Evolutionary conservation across 192 early-diverging fungal species (phyloP), one percentile per base, ranked within the genome.

Genomic region (Backusella westeae): DNA sequence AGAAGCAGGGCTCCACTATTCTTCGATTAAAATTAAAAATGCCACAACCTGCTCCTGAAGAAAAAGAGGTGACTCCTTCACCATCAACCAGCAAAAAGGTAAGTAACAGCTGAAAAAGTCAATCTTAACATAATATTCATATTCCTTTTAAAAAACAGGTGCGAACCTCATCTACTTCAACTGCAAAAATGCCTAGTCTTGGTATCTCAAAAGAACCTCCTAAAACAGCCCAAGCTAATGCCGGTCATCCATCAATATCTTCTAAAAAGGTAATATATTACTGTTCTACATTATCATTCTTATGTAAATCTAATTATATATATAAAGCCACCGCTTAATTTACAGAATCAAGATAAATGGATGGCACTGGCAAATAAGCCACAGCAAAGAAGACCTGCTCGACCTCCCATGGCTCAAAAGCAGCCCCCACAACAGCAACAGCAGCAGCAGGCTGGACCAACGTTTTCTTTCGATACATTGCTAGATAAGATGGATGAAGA

Each of bases 321-420:
- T 49, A n/a, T 49, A 49, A 63, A 63, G 56, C 56, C 56, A 23
- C 21, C 21, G 4, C 23, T 63, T 56, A 34, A 67, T 14, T 32
- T 77, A 15, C 76, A 77, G 26, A 77, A 77, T 65, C 69, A 71
- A 14, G 70, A 71, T 56, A 77, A 52, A 36, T 77, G 76, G 76
- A 38, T 72, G 17, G 70, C 76, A n/a, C 35, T 77, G 3, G 76
- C 69, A 10, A 49, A 77, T 6, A 76, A 76, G 12, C 56, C 56
- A 63, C 21, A 63, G 8, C 56, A 63, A 63, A 23, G 10, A 63
- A 23, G 26, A 63, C 26, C 26, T 29, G 9, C 23, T 7, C 8
- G 10, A 63, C 21, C 56, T 12, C 23, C 8, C 26, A 23, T 29
- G 23, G 9, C 3, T 3, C 56, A 63, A 29, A 23, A 63, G 10